These are phyloP conservation scores for Picochlorum sp. DNA, from an alignment of 139 green algal species.

Conservation along the genomic window DNA sequence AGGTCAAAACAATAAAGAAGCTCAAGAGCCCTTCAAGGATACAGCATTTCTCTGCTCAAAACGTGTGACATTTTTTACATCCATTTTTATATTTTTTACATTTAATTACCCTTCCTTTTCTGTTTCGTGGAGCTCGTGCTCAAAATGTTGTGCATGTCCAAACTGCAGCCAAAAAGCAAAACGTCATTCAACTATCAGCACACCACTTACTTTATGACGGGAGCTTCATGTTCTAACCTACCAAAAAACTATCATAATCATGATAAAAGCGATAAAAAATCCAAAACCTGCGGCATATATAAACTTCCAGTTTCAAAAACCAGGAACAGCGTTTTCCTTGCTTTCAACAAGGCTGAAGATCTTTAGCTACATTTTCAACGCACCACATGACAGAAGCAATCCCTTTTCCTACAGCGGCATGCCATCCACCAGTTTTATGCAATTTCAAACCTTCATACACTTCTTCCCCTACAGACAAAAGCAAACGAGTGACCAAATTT, in stretches of 20 bases:
- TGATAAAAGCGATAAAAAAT: constrained; percentile 60
- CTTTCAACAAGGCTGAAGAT: background rate
- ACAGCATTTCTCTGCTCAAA: background rate
- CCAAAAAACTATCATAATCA: constrained; percentile 36
- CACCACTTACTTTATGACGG: background rate
- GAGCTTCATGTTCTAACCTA: background rate
- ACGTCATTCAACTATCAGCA: too few species aligned
- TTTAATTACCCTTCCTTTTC: background rate
- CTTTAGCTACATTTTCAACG: constrained; percentile 3
- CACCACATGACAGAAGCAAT: constrained; percentile 62
- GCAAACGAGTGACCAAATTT: background rate
- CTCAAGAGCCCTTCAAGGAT: constrained; percentile 39
- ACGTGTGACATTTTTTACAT: background rate
- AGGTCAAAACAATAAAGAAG: constrained; percentile 82
- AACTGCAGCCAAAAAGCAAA: too few species aligned
- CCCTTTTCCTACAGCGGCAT: constrained; percentile 28
- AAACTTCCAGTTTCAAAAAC: background rate
- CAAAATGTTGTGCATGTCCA: constrained; percentile 37
- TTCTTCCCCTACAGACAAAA: constrained; percentile 5
- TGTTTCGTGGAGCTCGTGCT: constrained; percentile 28
- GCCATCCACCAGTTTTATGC: constrained; percentile 41
- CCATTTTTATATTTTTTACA: background rate
- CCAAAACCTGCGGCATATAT: constrained; percentile 70
- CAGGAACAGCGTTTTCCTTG: background rate
- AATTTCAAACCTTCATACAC: constrained; percentile 47